A percentile compares a stretch with the other conserved stretches of the same genome.
Evolutionary conservation across 495 filamentous ascomycete genomes (phyloP).

Genomic region (Penicillium pancosmium): DNA sequence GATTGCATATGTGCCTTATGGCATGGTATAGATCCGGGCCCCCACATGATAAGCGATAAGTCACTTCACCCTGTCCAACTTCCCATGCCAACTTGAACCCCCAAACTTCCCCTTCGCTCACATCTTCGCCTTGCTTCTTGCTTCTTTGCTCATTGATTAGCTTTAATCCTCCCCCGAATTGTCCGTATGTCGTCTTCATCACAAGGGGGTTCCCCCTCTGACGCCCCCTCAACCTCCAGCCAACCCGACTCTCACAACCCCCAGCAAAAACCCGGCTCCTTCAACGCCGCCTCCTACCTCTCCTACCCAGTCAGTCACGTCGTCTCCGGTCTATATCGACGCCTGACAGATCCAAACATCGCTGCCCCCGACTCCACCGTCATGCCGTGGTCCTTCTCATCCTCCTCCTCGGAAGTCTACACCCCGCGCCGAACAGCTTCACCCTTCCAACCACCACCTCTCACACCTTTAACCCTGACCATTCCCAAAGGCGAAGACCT

Average conservation of each 20-base stretch:
- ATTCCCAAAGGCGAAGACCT: conserved; percentile 32
- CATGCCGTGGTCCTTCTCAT: conserved; percentile 30
- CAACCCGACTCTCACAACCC: conserved; percentile 38
- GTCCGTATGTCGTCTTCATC: conserved; percentile 34
- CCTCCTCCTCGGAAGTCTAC: conserved; percentile 39
- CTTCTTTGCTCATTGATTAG: conserved; percentile 16
- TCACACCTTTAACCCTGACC: conserved; percentile 57
- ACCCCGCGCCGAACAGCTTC: conserved; percentile 57
- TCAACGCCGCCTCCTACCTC: conserved; percentile 51
- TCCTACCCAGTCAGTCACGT: conserved; percentile 59
- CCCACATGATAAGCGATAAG: conserved; percentile 8
- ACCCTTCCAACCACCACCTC: conserved; percentile 62
- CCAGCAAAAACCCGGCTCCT: conserved; percentile 28
- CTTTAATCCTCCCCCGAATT: conserved; percentile 11
- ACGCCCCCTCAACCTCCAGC: conserved; percentile 32
- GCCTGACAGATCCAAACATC: conserved; percentile 49
- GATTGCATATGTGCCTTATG: too few relatives aligned
- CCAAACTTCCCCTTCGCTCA: not conserved
- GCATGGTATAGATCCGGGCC: not conserved
- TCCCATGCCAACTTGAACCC: not conserved
- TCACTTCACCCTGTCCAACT: not conserved
- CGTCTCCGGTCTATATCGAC: conserved; percentile 55
- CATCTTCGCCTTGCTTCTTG: not conserved
- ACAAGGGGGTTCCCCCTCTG: conserved; percentile 24
- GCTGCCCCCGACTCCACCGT: conserved; percentile 28